Base-by-base conservation (phyloP, 345 rosid species). In the Raphanus raphanistrum region DNA sequence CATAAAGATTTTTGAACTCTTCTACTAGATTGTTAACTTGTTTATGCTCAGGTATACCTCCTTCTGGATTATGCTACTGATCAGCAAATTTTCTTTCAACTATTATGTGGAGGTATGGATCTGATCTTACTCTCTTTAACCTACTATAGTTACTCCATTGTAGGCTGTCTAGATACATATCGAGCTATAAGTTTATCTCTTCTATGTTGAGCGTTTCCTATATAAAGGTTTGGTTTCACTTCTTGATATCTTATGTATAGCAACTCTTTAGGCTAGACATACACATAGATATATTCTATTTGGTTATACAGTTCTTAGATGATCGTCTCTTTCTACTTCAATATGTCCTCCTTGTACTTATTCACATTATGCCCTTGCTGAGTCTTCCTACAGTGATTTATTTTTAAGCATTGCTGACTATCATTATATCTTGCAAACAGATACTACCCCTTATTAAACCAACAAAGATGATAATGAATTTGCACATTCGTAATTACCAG, bases 21-120 rank as follows among this genome's bases (percentile, higher is more conserved):
- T 50, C 17, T 68, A 6, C 31, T 50, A 69, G 32, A 61, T 3
- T 73, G 52, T 68, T 28, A 54, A 74, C 63, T 63, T 36, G 1
- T 69, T 13, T 31, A 61, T 80, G 61, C 31, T 63, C 84, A 95
- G 99, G 86, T 95, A 95, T 83, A 92, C 99, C 54, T 62, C 86
- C 64, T 93, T 95, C 75, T 95, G 99, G 99, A 84, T 91, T 81
- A 50, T 93, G 87, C 85, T 95, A 55, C 85, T 95, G 62, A 86
- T 90, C 67, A 81, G 97, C 94, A 95, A 95, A 88, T 87, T 95
- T 75, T 96, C 98, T 61, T 92, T 95, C 86, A 95, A 97, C 92
- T 95, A 90, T 76, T 95, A 91, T 81, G 92, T 95, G 79, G 98
- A 95, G 99, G 98, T 92, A 4, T 88, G 78, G 59, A 17, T 45